Conservation (phyloP, 768 basidiomycete genomes). For the Russula sp. region DNA sequence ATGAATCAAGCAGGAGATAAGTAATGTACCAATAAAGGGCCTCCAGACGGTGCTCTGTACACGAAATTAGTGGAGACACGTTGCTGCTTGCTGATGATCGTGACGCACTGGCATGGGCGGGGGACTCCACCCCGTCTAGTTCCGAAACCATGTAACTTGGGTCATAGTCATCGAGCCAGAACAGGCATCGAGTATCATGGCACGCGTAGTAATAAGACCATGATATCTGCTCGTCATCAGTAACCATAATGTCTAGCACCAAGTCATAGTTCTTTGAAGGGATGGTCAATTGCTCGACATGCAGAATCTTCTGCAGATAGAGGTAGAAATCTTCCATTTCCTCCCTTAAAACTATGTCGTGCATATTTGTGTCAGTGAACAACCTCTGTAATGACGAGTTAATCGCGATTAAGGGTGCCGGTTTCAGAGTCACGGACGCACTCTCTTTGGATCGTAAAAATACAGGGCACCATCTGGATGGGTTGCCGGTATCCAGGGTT, state of each 20-base stretch:
- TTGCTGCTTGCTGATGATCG: background rate
- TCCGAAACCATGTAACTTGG: slow-evolving; percentile 29
- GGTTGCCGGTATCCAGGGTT: slow-evolving; percentile 24
- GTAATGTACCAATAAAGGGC: slow-evolving; percentile 23
- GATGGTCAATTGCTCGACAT: slow-evolving; percentile 13
- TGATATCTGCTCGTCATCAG: slow-evolving; percentile 27
- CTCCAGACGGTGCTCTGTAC: slow-evolving; percentile 21
- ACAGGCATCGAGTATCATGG: slow-evolving; percentile 37
- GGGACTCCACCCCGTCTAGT: slow-evolving; percentile 1
- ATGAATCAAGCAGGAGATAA: background rate
- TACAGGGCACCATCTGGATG: slow-evolving; percentile 64
- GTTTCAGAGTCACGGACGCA: slow-evolving; percentile 17
- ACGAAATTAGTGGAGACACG: background rate
- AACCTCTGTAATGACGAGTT: slow-evolving; percentile 32
- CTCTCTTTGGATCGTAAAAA: slow-evolving; percentile 42
- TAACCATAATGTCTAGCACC: slow-evolving; percentile 24
- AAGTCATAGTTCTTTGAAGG: slow-evolving; percentile 21
- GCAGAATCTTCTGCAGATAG: background rate
- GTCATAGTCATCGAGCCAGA: slow-evolving; percentile 44
- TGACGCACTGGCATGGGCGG: slow-evolving; percentile 15
- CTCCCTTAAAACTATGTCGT: slow-evolving; percentile 27
- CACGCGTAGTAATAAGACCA: slow-evolving; percentile 46
- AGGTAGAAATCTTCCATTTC: slow-evolving; percentile 31
- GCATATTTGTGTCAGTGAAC: slow-evolving; percentile 48
- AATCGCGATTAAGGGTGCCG: background rate